These are phyloP conservation scores for Fraxinus platypoda DNA, from an alignment of 305 asterid genomes.

Conservation along the genomic window DNA sequence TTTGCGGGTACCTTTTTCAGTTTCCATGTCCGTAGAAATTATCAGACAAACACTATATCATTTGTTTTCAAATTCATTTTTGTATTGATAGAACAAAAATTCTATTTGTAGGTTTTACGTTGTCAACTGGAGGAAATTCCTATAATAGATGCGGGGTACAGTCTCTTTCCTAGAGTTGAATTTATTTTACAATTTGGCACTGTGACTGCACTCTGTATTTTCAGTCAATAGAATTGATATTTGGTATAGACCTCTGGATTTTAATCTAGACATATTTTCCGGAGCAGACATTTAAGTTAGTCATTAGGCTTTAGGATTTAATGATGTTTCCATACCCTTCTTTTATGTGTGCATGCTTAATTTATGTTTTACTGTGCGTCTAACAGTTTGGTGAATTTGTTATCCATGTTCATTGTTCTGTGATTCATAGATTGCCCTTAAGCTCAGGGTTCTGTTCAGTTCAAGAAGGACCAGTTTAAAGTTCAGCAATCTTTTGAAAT, in stretches of 20 bases:
- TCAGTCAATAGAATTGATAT: not conserved
- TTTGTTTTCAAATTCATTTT: not conserved
- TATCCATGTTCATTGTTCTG: not conserved
- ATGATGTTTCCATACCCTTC: not conserved
- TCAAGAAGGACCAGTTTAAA: not conserved
- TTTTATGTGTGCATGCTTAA: not conserved
- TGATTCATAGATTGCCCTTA: not conserved
- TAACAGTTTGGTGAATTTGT: not conserved
- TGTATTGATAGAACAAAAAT: slow-evolving; percentile 12
- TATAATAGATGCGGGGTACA: slow-evolving; percentile 75
- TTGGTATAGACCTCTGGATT: not conserved
- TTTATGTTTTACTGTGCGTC: not conserved
- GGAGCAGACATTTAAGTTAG: not conserved
- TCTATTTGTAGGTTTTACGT: slow-evolving; percentile 50
- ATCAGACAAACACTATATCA: not conserved
- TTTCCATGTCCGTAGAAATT: not conserved
- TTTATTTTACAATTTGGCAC: slow-evolving; percentile 1
- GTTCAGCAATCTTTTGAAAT: not conserved
- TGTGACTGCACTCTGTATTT: slow-evolving; percentile 2
- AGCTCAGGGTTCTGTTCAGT: not conserved
- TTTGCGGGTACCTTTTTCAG: slow-evolving; percentile 44
- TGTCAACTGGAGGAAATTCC: slow-evolving; percentile 60
- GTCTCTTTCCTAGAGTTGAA: slow-evolving; percentile 11
- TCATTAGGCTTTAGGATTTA: not conserved
- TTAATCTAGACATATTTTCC: not conserved